Evolutionary conservation across 768 basidiomycete species (phyloP).

Genomic region (Podaxis sp.): DNA sequence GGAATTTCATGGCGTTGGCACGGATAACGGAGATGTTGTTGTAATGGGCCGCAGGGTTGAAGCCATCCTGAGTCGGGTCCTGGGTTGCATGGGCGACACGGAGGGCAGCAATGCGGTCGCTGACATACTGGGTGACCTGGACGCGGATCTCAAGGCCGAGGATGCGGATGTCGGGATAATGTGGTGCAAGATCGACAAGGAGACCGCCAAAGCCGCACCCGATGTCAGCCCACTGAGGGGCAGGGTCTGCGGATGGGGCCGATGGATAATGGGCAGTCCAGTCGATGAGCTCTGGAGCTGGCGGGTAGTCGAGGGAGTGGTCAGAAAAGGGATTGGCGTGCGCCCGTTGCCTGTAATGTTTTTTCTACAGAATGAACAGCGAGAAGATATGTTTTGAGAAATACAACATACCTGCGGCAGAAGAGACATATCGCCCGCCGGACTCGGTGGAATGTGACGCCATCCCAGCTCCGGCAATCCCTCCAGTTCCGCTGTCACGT

Average conservation of each 20-base stretch:
- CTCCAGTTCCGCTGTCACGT: slow-evolving; percentile 22
- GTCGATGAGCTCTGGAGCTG: slow-evolving; percentile 72
- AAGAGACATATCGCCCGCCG: slow-evolving; percentile 19
- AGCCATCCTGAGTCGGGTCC: slow-evolving; percentile 19
- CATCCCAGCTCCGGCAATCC: neutral
- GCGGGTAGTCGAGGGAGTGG: slow-evolving; percentile 85
- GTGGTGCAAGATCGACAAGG: slow-evolving; percentile 81
- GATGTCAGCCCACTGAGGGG: slow-evolving; percentile 81
- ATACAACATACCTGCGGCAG: slow-evolving; percentile 48
- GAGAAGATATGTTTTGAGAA: neutral
- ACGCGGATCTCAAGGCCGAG: slow-evolving; percentile 97
- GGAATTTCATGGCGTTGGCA: slow-evolving; percentile 98
- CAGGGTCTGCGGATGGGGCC: neutral
- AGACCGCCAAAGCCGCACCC: slow-evolving; percentile 98
- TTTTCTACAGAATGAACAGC: slow-evolving; percentile 52
- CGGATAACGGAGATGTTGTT: slow-evolving; percentile 93
- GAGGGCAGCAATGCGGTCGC: slow-evolving; percentile 90
- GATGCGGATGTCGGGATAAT: slow-evolving; percentile 91
- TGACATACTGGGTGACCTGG: slow-evolving; percentile 94
- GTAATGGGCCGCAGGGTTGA: slow-evolving; percentile 43
- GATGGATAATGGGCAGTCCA: slow-evolving; percentile 82
- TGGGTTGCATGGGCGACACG: slow-evolving; percentile 57
- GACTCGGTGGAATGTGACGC: too few species aligned
- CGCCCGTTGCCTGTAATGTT: slow-evolving; percentile 79
- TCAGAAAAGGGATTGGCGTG: slow-evolving; percentile 89